These are phyloP conservation scores for Dactylonectria estremocensis DNA, from an alignment of 2,329 filamentous ascomycete species.

Conservation along the genomic window DNA sequence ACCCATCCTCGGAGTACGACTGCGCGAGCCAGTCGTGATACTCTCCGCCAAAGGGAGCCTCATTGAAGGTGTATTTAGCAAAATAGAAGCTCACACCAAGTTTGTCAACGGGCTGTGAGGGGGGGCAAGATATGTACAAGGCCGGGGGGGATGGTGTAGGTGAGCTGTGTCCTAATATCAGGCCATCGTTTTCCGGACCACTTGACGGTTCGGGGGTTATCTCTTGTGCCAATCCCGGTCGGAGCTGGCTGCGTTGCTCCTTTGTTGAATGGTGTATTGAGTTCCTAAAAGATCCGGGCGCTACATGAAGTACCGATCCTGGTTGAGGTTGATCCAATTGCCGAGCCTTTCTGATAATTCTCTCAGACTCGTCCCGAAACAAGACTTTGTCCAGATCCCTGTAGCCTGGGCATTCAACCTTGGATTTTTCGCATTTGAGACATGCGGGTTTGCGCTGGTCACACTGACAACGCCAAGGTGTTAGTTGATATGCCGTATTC, in stretches of 20 bases:
- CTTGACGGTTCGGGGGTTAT: background rate
- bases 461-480: slow-evolving; percentile 36
- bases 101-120: background rate
- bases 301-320: background rate
- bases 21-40: slow-evolving; percentile 40
- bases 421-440: slow-evolving; percentile 43
- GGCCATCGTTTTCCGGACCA: accelerated
- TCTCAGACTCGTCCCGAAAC: slow-evolving; percentile 46
- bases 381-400: slow-evolving; percentile 42
- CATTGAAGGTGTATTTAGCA: slow-evolving; percentile 39
- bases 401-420: slow-evolving; percentile 44
- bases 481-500: background rate
- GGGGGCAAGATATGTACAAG: background rate
- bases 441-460: slow-evolving; percentile 46
- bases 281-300: background rate
- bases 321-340: slow-evolving; percentile 26
- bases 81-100: slow-evolving; percentile 44
- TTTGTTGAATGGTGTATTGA: too few relatives aligned
- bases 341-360: slow-evolving; percentile 37
- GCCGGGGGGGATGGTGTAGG: too few relatives aligned
- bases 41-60: slow-evolving; percentile 35
- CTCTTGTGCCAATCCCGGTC: background rate
- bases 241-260: too few relatives aligned
- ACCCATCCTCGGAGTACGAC: slow-evolving; percentile 25
- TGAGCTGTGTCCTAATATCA: background rate